Evolutionary conservation across 345 rosid genomes (phyloP).

Genomic region (Erysimum cheiranthoides): DNA sequence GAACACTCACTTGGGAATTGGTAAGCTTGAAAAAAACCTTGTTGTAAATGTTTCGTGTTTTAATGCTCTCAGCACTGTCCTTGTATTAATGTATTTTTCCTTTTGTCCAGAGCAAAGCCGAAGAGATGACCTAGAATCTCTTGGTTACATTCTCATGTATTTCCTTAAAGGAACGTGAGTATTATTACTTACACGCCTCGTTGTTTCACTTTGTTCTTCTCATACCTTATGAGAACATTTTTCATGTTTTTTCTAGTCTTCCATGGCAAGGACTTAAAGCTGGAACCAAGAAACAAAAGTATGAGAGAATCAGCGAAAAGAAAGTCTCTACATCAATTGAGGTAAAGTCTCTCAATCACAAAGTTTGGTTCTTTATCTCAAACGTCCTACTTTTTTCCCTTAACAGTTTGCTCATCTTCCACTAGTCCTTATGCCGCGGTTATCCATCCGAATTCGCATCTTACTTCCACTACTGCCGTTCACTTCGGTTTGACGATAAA

Average conservation of each 20-base stretch:
- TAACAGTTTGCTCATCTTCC: slow-evolving; percentile 31
- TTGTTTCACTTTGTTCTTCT: slow-evolving; percentile 13
- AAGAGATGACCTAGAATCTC: slow-evolving; percentile 97
- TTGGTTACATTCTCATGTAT: slow-evolving; percentile 96
- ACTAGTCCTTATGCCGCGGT: slow-evolving; percentile 87
- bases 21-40: slow-evolving; percentile 46
- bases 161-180: slow-evolving; percentile 94
- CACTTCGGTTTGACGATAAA: slow-evolving; percentile 91
- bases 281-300: slow-evolving; percentile 97
- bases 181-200: background rate
- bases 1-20: slow-evolving; percentile 99
- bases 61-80: background rate
- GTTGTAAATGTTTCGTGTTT: background rate
- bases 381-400: background rate
- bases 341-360: slow-evolving; percentile 41
- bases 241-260: slow-evolving; percentile 56
- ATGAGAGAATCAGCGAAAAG: slow-evolving; percentile 96
- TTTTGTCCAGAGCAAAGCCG: slow-evolving; percentile 85
- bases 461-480: slow-evolving; percentile 93
- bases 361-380: slow-evolving; percentile 10
- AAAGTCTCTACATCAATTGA: slow-evolving; percentile 89
- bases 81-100: background rate
- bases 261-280: slow-evolving; percentile 99
- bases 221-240: slow-evolving; percentile 11
- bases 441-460: slow-evolving; percentile 98